These are phyloP conservation scores for Triglochin maritima DNA, from an alignment of 106 monocot species.

Conservation along the genomic window DNA sequence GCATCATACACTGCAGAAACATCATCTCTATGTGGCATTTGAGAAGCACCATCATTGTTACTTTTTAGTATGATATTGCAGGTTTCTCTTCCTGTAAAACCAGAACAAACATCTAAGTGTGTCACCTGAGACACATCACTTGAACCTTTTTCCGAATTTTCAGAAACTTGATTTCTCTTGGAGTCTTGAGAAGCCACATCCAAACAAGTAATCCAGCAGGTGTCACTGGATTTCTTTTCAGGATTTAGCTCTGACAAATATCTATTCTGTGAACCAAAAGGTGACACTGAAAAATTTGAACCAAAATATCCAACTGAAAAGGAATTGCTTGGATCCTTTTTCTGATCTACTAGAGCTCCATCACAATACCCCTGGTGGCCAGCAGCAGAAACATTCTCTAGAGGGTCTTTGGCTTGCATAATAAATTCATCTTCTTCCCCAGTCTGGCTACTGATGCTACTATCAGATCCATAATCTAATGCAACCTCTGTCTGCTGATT, in stretches of 20 bases:
- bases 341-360: not conserved
- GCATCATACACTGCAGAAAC: not conserved
- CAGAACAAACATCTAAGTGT: not conserved
- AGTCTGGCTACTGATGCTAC: conserved; percentile 42
- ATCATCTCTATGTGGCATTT: conserved; percentile 3
- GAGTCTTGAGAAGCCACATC: not conserved
- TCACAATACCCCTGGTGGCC: not conserved
- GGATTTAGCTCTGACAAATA: not conserved
- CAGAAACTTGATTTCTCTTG: not conserved
- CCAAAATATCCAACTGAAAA: not conserved
- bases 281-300: not conserved
- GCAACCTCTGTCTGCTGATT: conserved; percentile 49
- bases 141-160: conserved; percentile 1
- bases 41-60: conserved; percentile 1
- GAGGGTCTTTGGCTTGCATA: conserved; percentile 9
- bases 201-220: not conserved
- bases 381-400: not conserved
- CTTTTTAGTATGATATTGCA: conserved; percentile 2
- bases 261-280: not conserved
- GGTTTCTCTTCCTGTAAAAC: not conserved
- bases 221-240: not conserved
- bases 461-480: conserved; percentile 51
- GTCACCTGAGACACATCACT: not conserved
- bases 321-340: not conserved
- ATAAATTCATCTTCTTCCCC: conserved; percentile 34